phyloP scores from a whole-genome alignment of 2,329 filamentous ascomycete species.

The Botrytis fragariae region DNA sequence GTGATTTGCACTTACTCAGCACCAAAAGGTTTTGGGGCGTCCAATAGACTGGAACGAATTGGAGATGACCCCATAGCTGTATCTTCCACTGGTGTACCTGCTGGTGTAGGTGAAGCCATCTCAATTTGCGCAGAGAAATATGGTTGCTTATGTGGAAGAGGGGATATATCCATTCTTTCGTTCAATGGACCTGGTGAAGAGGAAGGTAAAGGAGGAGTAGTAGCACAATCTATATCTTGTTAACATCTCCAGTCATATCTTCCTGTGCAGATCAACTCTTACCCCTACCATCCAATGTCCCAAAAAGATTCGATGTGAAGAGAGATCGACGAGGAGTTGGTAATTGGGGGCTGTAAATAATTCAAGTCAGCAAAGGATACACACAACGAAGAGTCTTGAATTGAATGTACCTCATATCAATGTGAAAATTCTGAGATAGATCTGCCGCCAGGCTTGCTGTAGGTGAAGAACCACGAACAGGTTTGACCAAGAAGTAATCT shows the following conservation, averaged over 20 bases:
- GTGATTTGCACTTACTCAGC: constrained; percentile 50
- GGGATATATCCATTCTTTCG: constrained; percentile 91
- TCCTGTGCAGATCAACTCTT: constrained; percentile 41
- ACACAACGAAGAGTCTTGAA: neutral
- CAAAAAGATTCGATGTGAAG: constrained; percentile 72
- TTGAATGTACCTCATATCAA: constrained; percentile 78
- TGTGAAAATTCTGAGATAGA: constrained; percentile 93
- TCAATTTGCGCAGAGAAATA: constrained; percentile 61
- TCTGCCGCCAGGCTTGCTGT: constrained; percentile 89
- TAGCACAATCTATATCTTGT: constrained; percentile 62
- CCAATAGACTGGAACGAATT: constrained; percentile 48
- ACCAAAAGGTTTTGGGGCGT: constrained; percentile 48
- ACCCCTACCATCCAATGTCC: constrained; percentile 44
- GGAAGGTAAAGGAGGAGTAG: constrained; percentile 78
- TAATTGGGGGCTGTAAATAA: constrained; percentile 66
- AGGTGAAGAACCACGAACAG: constrained; percentile 81
- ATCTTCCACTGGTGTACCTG: constrained; percentile 42
- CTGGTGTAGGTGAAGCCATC: constrained; percentile 70
- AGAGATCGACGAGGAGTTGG: constrained; percentile 81
- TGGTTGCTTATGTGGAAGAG: constrained; percentile 80
- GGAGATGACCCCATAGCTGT: constrained; percentile 59
- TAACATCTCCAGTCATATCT: constrained; percentile 39
- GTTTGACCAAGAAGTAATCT: constrained; percentile 82
- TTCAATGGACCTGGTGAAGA: constrained; percentile 73
- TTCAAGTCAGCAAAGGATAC: constrained; percentile 16